phyloP scores from a whole-genome alignment of 371 early-diverging fungal species.

The Coemansia sp. region DNA sequence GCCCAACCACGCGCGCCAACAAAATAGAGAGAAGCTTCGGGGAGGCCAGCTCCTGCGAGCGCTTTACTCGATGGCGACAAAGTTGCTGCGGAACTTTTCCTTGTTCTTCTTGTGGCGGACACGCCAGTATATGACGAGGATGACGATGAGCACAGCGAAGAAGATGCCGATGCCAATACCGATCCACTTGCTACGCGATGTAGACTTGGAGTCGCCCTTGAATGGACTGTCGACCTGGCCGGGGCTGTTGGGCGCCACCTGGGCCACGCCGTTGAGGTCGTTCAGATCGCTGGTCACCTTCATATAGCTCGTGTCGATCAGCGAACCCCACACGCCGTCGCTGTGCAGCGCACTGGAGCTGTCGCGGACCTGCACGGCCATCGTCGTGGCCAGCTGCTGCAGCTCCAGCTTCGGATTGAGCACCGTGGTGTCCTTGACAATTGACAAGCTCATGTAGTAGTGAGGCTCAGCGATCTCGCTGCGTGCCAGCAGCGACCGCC shows the following conservation, averaged over 20 bases:
- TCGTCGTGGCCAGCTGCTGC: constrained; percentile 30
- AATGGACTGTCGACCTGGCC: constrained; percentile 43
- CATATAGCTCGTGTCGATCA: constrained; percentile 30
- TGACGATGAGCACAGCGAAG: constrained; percentile 24
- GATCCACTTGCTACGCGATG: constrained; percentile 47
- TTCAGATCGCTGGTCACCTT: constrained; percentile 28
- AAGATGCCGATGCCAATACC: constrained; percentile 38
- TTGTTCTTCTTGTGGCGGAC: constrained; percentile 25
- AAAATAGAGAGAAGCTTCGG: not conserved
- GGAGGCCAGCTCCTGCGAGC: not conserved
- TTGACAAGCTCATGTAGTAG: constrained; percentile 42
- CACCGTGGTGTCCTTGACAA: constrained; percentile 29
- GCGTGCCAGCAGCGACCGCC: constrained; percentile 15
- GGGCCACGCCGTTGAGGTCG: constrained; percentile 32
- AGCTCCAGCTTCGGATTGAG: constrained; percentile 41
- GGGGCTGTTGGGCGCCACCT: constrained; percentile 35
- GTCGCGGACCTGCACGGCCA: constrained; percentile 32
- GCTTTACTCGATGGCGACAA: constrained; percentile 16
- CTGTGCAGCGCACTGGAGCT: constrained; percentile 30
- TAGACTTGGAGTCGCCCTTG: constrained; percentile 24
- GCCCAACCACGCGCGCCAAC: constrained; percentile 7
- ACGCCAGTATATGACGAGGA: constrained; percentile 29
- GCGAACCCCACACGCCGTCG: constrained; percentile 30
- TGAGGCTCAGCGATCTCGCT: constrained; percentile 16
- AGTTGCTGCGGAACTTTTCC: constrained; percentile 30